These are phyloP conservation scores for Beauveria bassiana DNA, from an alignment of 2,329 filamentous ascomycete species.

Conservation along the genomic window DNA sequence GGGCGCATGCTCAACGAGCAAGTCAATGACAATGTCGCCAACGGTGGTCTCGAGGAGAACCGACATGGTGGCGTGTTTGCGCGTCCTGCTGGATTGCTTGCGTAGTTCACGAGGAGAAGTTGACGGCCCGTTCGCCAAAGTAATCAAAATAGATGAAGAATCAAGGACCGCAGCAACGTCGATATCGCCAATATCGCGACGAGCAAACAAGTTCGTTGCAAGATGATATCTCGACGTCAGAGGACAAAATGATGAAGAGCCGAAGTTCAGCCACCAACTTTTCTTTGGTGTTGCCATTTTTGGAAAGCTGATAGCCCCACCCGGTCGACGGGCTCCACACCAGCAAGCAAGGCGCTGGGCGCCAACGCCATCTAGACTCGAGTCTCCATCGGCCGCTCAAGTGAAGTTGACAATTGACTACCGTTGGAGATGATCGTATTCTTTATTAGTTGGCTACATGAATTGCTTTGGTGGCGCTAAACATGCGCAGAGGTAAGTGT, in stretches of 20 bases:
- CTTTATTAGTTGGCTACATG: too few relatives aligned
- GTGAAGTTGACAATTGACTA: not conserved
- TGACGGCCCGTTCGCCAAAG: too few relatives aligned
- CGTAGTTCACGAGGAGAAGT: not conserved
- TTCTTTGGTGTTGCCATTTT: constrained; percentile 1
- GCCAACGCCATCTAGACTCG: not conserved
- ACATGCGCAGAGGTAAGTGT: too few relatives aligned
- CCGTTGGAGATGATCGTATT: not conserved
- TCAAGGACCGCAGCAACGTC: too few relatives aligned
- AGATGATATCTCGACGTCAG: not conserved
- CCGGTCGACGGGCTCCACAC: not conserved
- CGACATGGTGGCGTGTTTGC: constrained; percentile 55
- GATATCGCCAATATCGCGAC: not conserved
- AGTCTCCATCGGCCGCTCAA: not conserved
- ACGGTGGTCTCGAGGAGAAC: constrained; percentile 88
- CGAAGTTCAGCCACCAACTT: not conserved
- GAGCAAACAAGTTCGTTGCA: not conserved
- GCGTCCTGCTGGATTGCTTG: not conserved
- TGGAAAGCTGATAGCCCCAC: not conserved
- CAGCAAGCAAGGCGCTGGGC: not conserved
- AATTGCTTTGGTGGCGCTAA: too few relatives aligned
- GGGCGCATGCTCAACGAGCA: constrained; percentile 81
- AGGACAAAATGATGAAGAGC: not conserved
- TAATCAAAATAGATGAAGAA: not conserved
- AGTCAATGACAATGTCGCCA: constrained; percentile 90